Percentiles rank a stretch among this genome's conserved stretches.
Evolutionary conservation across 208 protist species (phyloP).

Genomic region (Strigomonas culicis): DNA sequence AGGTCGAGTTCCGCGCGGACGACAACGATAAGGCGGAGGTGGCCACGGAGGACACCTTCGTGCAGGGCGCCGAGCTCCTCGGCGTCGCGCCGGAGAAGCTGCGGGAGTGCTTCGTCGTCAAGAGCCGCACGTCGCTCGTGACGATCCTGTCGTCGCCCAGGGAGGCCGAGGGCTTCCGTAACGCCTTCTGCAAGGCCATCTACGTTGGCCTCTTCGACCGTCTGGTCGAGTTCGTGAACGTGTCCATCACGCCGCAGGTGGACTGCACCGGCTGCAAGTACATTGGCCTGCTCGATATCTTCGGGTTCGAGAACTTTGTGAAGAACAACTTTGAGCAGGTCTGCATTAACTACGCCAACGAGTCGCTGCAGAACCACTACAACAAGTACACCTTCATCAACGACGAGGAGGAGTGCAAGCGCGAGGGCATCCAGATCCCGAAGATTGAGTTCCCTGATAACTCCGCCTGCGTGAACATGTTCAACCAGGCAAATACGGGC

Average conservation of each 20-base stretch:
- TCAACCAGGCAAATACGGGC: conserved; percentile 69
- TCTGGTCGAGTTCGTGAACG: conserved; percentile 85
- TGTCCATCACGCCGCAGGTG: conserved; percentile 54
- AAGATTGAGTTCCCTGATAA: conserved; percentile 88
- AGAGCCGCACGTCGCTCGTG: conserved; percentile 66
- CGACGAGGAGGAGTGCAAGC: conserved; percentile 91
- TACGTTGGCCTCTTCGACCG: conserved; percentile 90
- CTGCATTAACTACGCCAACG: conserved; percentile 98
- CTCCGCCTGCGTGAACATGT: conserved; percentile 81
- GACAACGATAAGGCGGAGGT: conserved; percentile 79
- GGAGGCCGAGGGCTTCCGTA: conserved; percentile 79
- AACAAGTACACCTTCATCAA: conserved; percentile 95
- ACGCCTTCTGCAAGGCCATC: conserved; percentile 88
- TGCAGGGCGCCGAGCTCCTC: conserved; percentile 55
- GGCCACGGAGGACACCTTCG: conserved; percentile 31
- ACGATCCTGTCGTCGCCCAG: conserved; percentile 67
- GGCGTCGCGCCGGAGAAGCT: conserved; percentile 54
- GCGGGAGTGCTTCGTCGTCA: conserved; percentile 73
- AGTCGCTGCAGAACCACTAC: conserved; percentile 97
- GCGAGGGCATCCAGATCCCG: conserved; percentile 72
- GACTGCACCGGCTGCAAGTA: conserved; percentile 60
- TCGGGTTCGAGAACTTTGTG: conserved; percentile 95
- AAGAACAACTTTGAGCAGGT: conserved; percentile 97
- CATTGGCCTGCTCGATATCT: conserved; percentile 96
- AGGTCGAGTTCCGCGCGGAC: conserved; percentile 80